Evolutionary conservation across 805 yeast genomes (phyloP).

Genomic region (Candida sanyiensis): DNA sequence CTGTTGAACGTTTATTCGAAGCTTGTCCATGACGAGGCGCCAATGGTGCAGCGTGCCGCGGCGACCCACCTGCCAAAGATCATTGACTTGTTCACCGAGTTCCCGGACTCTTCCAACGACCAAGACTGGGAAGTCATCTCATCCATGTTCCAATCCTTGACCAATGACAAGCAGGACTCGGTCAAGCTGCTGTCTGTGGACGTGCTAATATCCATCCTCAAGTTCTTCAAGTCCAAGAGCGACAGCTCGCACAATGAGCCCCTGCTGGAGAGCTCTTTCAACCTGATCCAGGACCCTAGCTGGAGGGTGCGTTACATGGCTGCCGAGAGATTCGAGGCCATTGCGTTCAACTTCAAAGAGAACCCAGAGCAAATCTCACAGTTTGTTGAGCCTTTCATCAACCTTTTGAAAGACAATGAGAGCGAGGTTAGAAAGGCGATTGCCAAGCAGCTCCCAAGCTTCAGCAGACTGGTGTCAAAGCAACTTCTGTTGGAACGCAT

Average conservation of each 20-base stretch:
- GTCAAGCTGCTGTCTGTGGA: conserved; percentile 89
- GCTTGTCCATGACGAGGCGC: conserved; percentile 77
- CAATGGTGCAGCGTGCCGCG: conserved; percentile 96
- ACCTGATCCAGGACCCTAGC: conserved; percentile 78
- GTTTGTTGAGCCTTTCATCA: conserved; percentile 56
- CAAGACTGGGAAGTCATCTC: conserved; percentile 73
- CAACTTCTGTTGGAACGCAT: conserved; percentile 59
- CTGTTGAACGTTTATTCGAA: conserved; percentile 63
- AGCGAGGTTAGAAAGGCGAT: conserved; percentile 96
- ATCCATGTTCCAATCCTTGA: conserved; percentile 74
- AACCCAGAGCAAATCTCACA: conserved; percentile 46
- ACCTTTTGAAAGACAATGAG: conserved; percentile 84
- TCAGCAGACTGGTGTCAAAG: conserved; percentile 48
- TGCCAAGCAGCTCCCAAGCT: conserved; percentile 83
- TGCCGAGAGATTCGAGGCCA: conserved; percentile 81
- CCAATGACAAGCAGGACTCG: conserved; percentile 87
- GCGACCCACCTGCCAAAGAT: conserved; percentile 77
- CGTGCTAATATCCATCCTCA: conserved; percentile 75
- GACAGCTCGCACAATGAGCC: conserved; percentile 58
- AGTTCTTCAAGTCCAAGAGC: conserved; percentile 52
- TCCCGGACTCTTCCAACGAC: conserved; percentile 41
- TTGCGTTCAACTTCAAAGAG: conserved; percentile 59
- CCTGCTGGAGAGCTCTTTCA: conserved; percentile 57
- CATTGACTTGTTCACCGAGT: conserved; percentile 51
- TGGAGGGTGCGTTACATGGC: conserved; percentile 99